Percentiles rank a stretch among this genome's conserved stretches.
These are phyloP conservation scores for Agrocybe praecox DNA, from an alignment of 768 basidiomycete genomes.

Conservation along the genomic window DNA sequence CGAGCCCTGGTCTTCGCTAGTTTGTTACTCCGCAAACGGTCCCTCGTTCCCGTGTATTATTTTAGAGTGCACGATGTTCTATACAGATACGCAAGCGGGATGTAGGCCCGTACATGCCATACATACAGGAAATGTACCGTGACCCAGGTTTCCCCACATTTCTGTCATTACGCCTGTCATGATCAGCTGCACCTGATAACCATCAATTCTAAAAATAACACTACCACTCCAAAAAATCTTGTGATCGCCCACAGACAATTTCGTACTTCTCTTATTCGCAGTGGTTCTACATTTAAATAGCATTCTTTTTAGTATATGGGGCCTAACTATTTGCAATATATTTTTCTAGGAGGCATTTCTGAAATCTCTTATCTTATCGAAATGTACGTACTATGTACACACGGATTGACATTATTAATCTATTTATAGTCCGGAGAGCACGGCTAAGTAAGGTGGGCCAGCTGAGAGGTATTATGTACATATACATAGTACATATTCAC, in stretches of 20 bases:
- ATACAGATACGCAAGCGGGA: too few species aligned
- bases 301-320: too few species aligned
- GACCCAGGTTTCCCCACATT: not conserved
- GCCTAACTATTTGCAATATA: too few species aligned
- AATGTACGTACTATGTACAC: not conserved
- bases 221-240: not conserved
- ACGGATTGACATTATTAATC: not conserved
- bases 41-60: too few species aligned
- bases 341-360: too few species aligned
- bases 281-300: too few species aligned
- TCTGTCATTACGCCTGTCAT: not conserved
- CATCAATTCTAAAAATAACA: not conserved
- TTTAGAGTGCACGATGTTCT: too few species aligned
- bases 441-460: not conserved
- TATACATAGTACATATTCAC: not conserved
- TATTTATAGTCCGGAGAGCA: not conserved
- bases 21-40: too few species aligned
- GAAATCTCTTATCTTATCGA: too few species aligned
- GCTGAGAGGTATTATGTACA: not conserved
- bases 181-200: not conserved
- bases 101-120: too few species aligned
- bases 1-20: too few species aligned
- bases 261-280: not conserved
- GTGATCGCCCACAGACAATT: not conserved
- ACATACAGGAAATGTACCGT: not conserved